Evolutionary conservation across 306 rosid genomes (phyloP).

Genomic region (Dryas octopetala): DNA sequence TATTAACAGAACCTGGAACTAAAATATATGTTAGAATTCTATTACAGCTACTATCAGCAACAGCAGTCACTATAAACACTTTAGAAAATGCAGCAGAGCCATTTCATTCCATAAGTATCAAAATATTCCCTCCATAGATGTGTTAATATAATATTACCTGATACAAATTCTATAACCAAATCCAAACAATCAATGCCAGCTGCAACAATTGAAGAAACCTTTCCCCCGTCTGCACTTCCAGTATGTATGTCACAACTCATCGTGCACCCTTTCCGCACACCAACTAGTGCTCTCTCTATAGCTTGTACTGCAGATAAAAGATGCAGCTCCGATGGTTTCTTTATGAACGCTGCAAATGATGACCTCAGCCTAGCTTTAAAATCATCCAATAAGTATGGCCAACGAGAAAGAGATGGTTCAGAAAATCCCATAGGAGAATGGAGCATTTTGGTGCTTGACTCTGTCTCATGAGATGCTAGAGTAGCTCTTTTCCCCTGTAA

Average conservation of each 20-base stretch:
- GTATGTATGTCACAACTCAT: slow-evolving; percentile 54
- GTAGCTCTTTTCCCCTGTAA: slow-evolving; percentile 80
- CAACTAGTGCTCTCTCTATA: slow-evolving; percentile 79
- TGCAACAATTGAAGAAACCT: slow-evolving; percentile 62
- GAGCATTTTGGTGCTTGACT: slow-evolving; percentile 61
- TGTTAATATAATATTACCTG: slow-evolving; percentile 55
- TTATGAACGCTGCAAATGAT: slow-evolving; percentile 64
- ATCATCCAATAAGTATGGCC: slow-evolving; percentile 54
- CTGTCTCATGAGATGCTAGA: slow-evolving; percentile 64
- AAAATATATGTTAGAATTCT: neutral
- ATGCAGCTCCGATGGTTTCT: slow-evolving; percentile 67
- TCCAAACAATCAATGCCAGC: slow-evolving; percentile 83
- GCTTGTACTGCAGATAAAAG: slow-evolving; percentile 67
- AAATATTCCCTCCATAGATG: slow-evolving; percentile 17
- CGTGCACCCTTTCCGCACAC: slow-evolving; percentile 54
- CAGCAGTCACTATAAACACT: neutral
- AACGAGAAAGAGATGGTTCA: slow-evolving; percentile 48
- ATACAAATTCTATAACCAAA: slow-evolving; percentile 76
- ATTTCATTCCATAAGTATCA: neutral
- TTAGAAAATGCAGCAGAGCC: neutral
- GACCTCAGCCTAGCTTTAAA: slow-evolving; percentile 64
- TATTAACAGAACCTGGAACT: neutral
- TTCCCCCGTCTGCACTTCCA: slow-evolving; percentile 59
- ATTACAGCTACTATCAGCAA: neutral
- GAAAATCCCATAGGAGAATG: slow-evolving; percentile 35